Base-by-base conservation (phyloP, 129 eudicot species). In the Flaveria bidentis region DNA sequence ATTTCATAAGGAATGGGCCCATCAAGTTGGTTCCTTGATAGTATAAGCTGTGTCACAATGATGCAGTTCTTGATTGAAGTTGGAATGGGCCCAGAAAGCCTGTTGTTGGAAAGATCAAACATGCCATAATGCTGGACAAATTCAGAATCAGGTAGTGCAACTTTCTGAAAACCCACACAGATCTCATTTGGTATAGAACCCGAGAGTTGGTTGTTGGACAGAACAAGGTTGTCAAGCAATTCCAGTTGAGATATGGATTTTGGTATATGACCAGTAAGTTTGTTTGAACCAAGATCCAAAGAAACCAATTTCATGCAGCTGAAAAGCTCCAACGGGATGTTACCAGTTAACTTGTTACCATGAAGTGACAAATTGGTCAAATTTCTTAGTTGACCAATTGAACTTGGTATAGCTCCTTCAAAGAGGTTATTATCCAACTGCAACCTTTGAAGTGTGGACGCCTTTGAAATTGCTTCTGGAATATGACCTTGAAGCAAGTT, bases 41-140 rank as follows among this genome's bases (percentile, higher is more conserved):
- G 79, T 10, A 78, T 53, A 53, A 93, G 73, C 67, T 89, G 88
- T 18, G 81, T 81, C 53, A 87, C 77, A 0, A 93, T 87, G 82
- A 80, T 69, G 78, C 98, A 91, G 69, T 83, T 79, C 82, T 80
- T 73, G 69, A 93, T 86, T 16, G 98, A 80, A 56, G 73, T 44
- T 22, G 98, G 98, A 79, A 93, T 91, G 5, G 86, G 81, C 44
- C 98, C 98, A 2, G 81, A 83, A 51, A 93, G 80, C 78, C 78
- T 66, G 62, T 93, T 93, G 73, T 87, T 70, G 14, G 98, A 93
- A 42, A 91, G 85, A 87, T 93, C 97, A 77, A 93, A 91, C 98
- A 85, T 87, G 14, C 98, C 98, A 60, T 91, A 91, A 65, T 93
- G 98, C 89, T 93, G 98, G 50, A 71, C 25, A 58, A 83, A 93